Evolutionary conservation across 805 yeast species (phyloP).

Genomic region (Metschnikowia gruessii): DNA sequence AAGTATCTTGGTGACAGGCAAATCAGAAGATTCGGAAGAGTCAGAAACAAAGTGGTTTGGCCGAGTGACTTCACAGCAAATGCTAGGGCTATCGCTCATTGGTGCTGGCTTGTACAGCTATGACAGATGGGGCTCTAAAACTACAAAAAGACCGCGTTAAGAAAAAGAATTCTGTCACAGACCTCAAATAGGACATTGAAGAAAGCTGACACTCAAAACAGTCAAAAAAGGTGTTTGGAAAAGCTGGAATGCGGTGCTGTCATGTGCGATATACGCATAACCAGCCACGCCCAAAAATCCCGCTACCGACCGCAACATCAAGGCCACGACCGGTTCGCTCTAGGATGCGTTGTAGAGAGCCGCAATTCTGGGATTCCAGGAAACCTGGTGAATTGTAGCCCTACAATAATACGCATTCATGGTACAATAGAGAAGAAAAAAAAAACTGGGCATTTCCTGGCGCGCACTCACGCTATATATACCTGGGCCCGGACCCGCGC

Average conservation of each 20-base stretch:
- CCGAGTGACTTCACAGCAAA: conserved; percentile 44
- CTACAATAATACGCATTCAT: conserved; percentile 51
- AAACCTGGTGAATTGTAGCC: conserved; percentile 33
- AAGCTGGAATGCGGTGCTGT: conserved; percentile 42
- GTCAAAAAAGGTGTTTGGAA: conserved; percentile 36
- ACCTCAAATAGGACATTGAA: too few relatives aligned
- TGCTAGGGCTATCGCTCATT: conserved; percentile 49
- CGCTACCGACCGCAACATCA: conserved; percentile 35
- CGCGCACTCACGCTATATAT: conserved; percentile 11
- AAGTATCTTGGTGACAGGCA: conserved; percentile 51
- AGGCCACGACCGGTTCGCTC: conserved; percentile 37
- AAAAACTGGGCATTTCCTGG: neutral
- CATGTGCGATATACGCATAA: conserved; percentile 18
- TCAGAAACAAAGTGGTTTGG: conserved; percentile 34
- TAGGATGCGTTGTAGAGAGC: conserved; percentile 52
- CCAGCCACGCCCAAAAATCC: conserved; percentile 40
- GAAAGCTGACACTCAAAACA: too few relatives aligned
- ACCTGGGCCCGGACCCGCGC: conserved; percentile 10
- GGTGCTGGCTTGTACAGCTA: conserved; percentile 58
- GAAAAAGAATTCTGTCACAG: too few relatives aligned
- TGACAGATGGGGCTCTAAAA: conserved; percentile 55
- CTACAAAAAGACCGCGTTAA: conserved; percentile 2
- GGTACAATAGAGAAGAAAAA: conserved; percentile 39
- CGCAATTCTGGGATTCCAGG: conserved; percentile 33
- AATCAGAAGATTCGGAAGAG: neutral